Evolutionary conservation across 768 basidiomycete species (phyloP).

Genomic region (Boletus subparvulus): DNA sequence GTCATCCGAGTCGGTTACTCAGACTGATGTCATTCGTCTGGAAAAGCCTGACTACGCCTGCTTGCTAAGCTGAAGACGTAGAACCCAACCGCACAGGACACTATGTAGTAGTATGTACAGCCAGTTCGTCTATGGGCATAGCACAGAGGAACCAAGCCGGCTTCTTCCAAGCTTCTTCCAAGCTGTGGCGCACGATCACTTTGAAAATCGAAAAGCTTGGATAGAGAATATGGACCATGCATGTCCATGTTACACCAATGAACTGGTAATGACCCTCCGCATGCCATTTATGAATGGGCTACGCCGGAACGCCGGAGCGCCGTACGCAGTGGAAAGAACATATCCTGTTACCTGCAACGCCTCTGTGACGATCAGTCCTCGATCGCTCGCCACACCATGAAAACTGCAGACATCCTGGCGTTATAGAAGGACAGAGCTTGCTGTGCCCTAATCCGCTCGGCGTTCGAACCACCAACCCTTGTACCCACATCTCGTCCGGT

Average conservation of each 20-base stretch:
- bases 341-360: neutral
- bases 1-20: neutral
- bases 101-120: neutral
- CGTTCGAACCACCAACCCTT: slow-evolving; percentile 9
- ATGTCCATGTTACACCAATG: neutral
- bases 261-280: neutral
- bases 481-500: slow-evolving; percentile 12
- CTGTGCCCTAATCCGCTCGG: neutral
- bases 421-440: slow-evolving; percentile 5
- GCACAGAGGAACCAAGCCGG: neutral
- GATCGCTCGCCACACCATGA: slow-evolving; percentile 1
- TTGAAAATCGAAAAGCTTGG: slow-evolving; percentile 8
- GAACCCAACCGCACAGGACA: neutral
- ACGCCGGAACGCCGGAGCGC: slow-evolving; percentile 1
- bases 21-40: slow-evolving; percentile 12
- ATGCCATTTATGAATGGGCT: neutral
- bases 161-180: neutral
- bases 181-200: neutral
- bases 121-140: neutral
- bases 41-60: neutral
- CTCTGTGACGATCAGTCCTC: neutral
- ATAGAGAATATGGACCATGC: neutral
- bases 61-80: neutral
- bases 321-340: neutral
- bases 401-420: neutral